phyloP scores from a whole-genome alignment of 164 flowering plant genomes.

The Platanus orientalis region DNA sequence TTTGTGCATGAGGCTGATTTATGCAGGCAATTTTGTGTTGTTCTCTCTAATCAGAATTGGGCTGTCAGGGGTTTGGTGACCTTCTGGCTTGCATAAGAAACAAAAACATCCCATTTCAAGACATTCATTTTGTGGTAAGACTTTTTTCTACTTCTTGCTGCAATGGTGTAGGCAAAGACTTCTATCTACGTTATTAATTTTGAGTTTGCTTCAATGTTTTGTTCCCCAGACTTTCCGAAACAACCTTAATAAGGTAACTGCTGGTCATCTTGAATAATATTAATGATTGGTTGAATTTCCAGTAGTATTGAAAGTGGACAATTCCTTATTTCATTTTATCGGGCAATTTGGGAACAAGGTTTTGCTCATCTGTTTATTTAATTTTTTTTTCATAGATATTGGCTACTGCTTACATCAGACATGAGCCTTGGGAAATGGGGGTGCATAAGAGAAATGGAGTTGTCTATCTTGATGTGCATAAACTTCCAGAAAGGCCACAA shows the following conservation, averaged over 20 bases:
- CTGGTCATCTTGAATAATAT: background rate
- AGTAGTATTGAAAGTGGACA: too few relatives aligned
- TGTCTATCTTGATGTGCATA: slow-evolving; percentile 97
- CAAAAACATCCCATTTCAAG: slow-evolving; percentile 75
- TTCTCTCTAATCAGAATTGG: slow-evolving; percentile 55
- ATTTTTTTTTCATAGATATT: slow-evolving; percentile 54
- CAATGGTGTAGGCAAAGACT: background rate
- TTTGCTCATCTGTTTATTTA: background rate
- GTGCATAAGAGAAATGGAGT: slow-evolving; percentile 97
- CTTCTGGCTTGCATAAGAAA: slow-evolving; percentile 80
- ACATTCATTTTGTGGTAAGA: slow-evolving; percentile 97
- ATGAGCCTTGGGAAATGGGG: slow-evolving; percentile 99
- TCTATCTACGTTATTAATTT: slow-evolving; percentile 8
- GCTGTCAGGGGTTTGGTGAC: slow-evolving; percentile 88
- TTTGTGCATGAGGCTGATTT: slow-evolving; percentile 19
- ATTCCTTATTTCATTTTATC: too few relatives aligned
- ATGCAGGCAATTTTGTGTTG: slow-evolving; percentile 18
- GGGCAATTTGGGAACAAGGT: background rate
- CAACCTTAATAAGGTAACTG: slow-evolving; percentile 92
- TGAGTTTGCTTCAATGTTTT: slow-evolving; percentile 2
- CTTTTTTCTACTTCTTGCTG: slow-evolving; percentile 6
- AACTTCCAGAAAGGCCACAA: slow-evolving; percentile 91
- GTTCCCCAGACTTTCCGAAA: slow-evolving; percentile 80
- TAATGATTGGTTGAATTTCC: too few relatives aligned
- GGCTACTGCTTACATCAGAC: slow-evolving; percentile 78